Conservation (phyloP, 306 rosid genomes). For the Gillenia trifoliata region DNA sequence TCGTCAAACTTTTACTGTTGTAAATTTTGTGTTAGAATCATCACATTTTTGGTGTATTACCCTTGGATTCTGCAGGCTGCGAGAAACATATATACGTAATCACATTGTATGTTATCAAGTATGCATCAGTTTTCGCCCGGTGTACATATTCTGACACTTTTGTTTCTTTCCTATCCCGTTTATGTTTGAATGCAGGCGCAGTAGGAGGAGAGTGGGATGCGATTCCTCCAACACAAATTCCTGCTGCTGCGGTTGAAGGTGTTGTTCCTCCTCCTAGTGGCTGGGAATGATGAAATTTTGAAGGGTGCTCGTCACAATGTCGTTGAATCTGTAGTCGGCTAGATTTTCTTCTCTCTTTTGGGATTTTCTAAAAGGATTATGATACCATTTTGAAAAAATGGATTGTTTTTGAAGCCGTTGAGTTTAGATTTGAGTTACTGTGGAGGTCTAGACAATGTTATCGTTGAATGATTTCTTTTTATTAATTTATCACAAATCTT, state of each 20-base stretch:
- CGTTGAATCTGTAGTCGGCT: background rate
- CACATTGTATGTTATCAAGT: background rate
- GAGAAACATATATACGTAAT: background rate
- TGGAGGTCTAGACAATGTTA: background rate
- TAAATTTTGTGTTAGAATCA: background rate
- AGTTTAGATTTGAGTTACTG: background rate
- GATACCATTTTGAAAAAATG: background rate
- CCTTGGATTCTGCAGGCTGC: background rate
- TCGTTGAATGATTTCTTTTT: background rate
- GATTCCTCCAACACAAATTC: constrained; percentile 12
- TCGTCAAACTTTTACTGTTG: background rate
- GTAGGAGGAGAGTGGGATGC: constrained; percentile 36
- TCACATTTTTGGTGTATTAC: background rate
- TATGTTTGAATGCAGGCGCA: background rate
- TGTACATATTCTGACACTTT: background rate
- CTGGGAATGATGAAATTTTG: constrained; percentile 19
- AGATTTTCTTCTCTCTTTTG: background rate
- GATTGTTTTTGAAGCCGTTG: background rate
- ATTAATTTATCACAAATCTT: background rate
- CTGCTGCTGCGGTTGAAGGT: constrained; percentile 8
- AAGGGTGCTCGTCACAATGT: background rate
- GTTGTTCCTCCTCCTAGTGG: constrained; percentile 5
- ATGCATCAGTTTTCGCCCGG: background rate
- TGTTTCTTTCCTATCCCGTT: background rate
- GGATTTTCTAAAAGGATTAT: background rate